Base-by-base conservation (phyloP, 2,329 filamentous ascomycete genomes). In the Neoascochyta sp. region DNA sequence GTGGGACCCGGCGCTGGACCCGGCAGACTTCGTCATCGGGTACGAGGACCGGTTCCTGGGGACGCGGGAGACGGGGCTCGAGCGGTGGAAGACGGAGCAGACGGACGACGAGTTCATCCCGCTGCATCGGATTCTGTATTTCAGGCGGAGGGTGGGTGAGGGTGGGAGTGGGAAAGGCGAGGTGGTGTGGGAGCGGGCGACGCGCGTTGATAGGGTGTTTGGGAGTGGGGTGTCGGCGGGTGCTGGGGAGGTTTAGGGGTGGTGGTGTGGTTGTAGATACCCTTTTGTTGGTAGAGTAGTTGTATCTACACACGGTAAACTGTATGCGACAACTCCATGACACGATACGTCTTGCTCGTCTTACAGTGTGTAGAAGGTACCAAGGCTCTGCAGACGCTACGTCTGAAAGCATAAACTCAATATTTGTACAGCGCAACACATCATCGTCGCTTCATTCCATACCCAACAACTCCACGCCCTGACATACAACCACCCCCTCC, bases 41-140 rank as follows among this genome's bases (percentile, higher is more conserved):
- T 76, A 76, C 36, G 57, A 70, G 13, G 73, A 78, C 45, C 64
- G 73, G 7, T 76, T 76, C 32, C 45, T 67, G 8, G 71, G 70
- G 1, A 60, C 67, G 12, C 60, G 67, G 33, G 73, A 75, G 52
- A 65, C 66, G 8, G 45, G 57, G 7, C 52, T 75, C 3, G 62
- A 65, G 24, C 62, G 57, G n/a, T 76, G 73, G 73, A 71, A 73
- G 45, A 67, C 61, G 11, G 71, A 74, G 26, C 65, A 67, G 17
- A 75, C 73, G 7, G 63, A 76, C 16, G 71, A 76, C 36, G 73
- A 76, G 25, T 76, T 75, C 33, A 74, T 76, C 33, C 74, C 74
- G 3, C 66, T 70, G 41, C 72, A 76, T 54, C 64, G 73, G 3
- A 69, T 77, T 11, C 36, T 71, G 32, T 70, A 73, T 37, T 69